Base-by-base conservation (phyloP, 2,329 filamentous ascomycete species). In the Elsinoe perseae region DNA sequence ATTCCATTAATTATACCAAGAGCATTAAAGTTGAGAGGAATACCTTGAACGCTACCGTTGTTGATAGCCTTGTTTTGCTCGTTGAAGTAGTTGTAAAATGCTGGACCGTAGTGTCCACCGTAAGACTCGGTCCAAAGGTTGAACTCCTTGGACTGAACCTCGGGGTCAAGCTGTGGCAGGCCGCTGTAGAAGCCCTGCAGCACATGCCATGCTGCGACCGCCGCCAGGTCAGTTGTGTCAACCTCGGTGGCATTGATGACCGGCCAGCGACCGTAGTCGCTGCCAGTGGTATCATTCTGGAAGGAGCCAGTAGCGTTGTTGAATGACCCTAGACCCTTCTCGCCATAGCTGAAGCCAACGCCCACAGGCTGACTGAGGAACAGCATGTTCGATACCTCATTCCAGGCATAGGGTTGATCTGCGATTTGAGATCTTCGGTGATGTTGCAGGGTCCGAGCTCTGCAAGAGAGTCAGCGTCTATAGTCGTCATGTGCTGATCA, bases 301-400 rank as follows among this genome's bases (percentile, higher is more conserved):
- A 77, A 75, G 9, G 69, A 68, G 2, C 76, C 77, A 5, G 73
- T 76, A 16, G 70, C 61, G 2, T 66, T 64, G 46, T 77, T 72
- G 18, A 76, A 60, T 9, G 73, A 75, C 4, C 74, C 73, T 3
- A 69, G 58, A 36, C 64, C 71, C 16, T 56, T 62, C 56, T 61
- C 59, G 27, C 58, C 60, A 64, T 81, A 81, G 1, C 76, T 79
- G 65, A 80, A 80, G 1, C 80, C 80, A 25, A 77, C 75, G 30
- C 79, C 79, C n/a, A 80, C 70, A 8, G 81, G 81, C 66, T 84
- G 80, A 55, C 79, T 80, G 53, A 85, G 71, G 68, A 83, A 84
- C 8, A 85, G 69, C 67, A 85, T 70, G 64, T 83, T 83, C 32
- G 76, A 79, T 23, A 76, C 75, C 58, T 81, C 77, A 61, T 76